phyloP scores from a whole-genome alignment of 2,329 filamentous ascomycete genomes.

The Pseudocercospora pini-densiflorae region DNA sequence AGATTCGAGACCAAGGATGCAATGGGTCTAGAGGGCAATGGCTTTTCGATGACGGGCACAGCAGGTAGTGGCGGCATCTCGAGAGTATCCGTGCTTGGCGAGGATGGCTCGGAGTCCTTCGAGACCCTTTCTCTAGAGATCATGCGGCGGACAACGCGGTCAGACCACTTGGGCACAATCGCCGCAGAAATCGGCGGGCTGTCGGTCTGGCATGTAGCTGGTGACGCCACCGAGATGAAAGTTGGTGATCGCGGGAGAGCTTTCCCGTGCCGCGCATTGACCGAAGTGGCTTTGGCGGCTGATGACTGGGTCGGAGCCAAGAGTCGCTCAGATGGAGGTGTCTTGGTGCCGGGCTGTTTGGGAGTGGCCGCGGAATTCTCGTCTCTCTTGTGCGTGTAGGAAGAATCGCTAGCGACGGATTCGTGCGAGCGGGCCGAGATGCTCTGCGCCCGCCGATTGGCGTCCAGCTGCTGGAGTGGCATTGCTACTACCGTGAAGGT shows the following conservation, averaged over 20 bases:
- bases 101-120: neutral
- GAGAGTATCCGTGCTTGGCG: conserved; percentile 24
- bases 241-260: neutral
- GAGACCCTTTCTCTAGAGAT: conserved; percentile 6
- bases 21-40: conserved; percentile 46
- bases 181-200: neutral
- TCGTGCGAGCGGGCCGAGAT: neutral
- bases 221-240: conserved; percentile 5
- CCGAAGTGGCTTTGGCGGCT: conserved; percentile 27
- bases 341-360: neutral
- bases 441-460: neutral
- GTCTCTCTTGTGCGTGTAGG: neutral
- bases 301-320: conserved; percentile 35
- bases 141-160: conserved; percentile 7
- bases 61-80: conserved; percentile 28
- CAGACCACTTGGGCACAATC: conserved; percentile 4
- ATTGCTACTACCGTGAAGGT: neutral
- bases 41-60: conserved; percentile 37
- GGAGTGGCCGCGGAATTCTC: neutral
- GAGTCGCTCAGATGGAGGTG: conserved; percentile 6
- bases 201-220: neutral
- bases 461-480: neutral
- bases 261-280: conserved; percentile 9
- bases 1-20: conserved; percentile 37
- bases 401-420: neutral